A percentile compares a stretch with the other conserved stretches of the same genome.
These are phyloP conservation scores for Vachellia collinsii DNA, from an alignment of 306 rosid genomes.

Conservation along the genomic window DNA sequence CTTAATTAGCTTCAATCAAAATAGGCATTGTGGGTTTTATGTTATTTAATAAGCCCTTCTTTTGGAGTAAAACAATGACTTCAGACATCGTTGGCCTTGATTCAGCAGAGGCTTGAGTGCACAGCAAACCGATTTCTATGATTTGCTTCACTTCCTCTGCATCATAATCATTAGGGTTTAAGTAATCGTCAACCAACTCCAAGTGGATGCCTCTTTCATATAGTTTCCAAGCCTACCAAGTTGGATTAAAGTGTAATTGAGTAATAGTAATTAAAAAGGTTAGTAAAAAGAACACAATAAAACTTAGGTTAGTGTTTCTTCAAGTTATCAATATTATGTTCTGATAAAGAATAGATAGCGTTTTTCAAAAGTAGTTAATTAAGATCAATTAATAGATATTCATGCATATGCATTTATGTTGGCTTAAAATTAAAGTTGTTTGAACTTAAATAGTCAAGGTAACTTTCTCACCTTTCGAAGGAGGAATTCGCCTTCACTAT, in stretches of 20 bases:
- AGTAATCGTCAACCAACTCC: not conserved
- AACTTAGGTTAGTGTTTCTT: not conserved
- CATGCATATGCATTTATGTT: not conserved
- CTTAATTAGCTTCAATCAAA: not conserved
- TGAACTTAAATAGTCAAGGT: not conserved
- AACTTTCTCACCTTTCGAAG: constrained; percentile 59
- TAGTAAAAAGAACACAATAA: not conserved
- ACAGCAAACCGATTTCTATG: not conserved
- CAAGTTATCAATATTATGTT: not conserved
- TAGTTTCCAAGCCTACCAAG: not conserved
- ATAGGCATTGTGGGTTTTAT: not conserved
- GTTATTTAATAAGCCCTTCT: not conserved
- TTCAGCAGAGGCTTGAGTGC: not conserved
- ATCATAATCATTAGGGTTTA: not conserved
- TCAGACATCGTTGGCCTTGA: not conserved
- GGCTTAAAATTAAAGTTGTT: not conserved
- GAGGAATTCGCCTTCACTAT: constrained; percentile 54
- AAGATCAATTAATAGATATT: not conserved
- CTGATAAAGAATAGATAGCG: too few relatives aligned
- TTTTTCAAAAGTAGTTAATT: not conserved
- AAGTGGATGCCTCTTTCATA: not conserved
- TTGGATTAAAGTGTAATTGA: not conserved
- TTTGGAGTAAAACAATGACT: not conserved
- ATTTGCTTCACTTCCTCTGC: not conserved
- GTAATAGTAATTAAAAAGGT: too few relatives aligned